Evolutionary conservation across 768 basidiomycete species (phyloP), one percentile per base, ranked within the genome.

Genomic region (Naganishia kalamii): DNA sequence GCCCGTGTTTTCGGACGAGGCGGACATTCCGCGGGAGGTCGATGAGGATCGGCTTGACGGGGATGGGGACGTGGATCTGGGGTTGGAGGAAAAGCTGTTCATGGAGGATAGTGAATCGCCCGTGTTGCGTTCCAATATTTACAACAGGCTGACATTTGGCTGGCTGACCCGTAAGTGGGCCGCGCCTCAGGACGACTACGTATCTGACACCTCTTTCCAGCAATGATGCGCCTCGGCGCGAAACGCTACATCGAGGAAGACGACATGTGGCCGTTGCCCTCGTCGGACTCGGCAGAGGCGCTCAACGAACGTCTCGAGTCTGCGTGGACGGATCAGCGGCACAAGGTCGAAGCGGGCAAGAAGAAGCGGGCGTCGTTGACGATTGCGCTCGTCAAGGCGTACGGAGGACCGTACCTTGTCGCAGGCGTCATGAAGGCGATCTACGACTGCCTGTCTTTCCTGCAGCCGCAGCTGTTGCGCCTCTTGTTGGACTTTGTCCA

Each of bases 391-490:
- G 85, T 85, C 48, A 69, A 83, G 6, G 84, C 92, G 0, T 98
- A 89, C 70, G 94, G 93, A 0, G 81, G 84, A 0, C 88, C 89
- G 0, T 94, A 88, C 70, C 60, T 79, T 48, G 62, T 77, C 7
- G 80, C 80, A 0, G 77, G 78, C 35, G 11, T 80, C 23, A 80
- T 93, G 51, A 96, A 94, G 78, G 65, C 88, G n/a, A 33, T 83
- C 0, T 90, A 92, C 74, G 94, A 98, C 73, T 79, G 80, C 29
- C 80, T 97, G 21, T 85, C 86, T 0, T 97, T 96, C 78, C 75
- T 85, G 7, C 93, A 97, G 73, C 94, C 94, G 0, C 87, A 92
- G 73, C 82, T 96, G 1, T 83, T 98, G 25, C 85, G 89, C 7
- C 82, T 85, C 71, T 80, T 98, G 4, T 81, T 97, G 57, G 79